Evolutionary conservation across 495 filamentous ascomycete species (phyloP), one percentile per base, ranked within the genome.

Genomic region (Penicillium cosmopolitanum): DNA sequence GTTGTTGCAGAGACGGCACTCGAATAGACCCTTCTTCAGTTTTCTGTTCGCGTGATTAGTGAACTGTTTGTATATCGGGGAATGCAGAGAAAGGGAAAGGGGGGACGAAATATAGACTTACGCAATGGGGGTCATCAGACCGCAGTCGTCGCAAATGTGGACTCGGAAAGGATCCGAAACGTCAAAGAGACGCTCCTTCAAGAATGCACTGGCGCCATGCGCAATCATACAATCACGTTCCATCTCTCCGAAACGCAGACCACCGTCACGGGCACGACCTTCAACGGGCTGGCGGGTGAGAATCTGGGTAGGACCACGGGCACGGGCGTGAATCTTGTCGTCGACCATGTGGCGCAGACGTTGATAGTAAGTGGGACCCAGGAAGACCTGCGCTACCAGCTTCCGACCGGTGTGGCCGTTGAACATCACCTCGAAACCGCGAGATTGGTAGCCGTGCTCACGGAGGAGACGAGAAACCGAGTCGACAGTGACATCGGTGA

Each of bases 201-300:
- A 80, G 85, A 99, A 98, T 5, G 92, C 87, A 61, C 90, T 92
- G 28, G 95, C 95, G 70, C 95, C 95, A 75, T 99, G 96, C 31
- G 96, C 89, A 75, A 99, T 98, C 96, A 99, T 98, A 78, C 95
- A 99, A 84, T 99, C 95, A 74, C 95, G 93, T 77, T 99, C 95
- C 95, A 99, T 99, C 83, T 99, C 95, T 85, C 95, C 95, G 84
- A 99, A 99, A 68, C 95, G 92, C 47, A 99, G 85, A 79, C 95
- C 95, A 83, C 95, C 95, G 74, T 99, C 95, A 79, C 95, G 84
- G 1, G 95, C 96, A 81, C 95, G 87, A 85, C 95, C 95, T 74
- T 99, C 95, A 11, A 98, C 94, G n/a, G 95, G 95, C 77, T 99
- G 95, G 33, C 96, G 83, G 0, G 95, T 99, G 73, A 99, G 82